phyloP scores from a whole-genome alignment of 2,329 filamentous ascomycete genomes.

The Xylariaceae sp. region DNA sequence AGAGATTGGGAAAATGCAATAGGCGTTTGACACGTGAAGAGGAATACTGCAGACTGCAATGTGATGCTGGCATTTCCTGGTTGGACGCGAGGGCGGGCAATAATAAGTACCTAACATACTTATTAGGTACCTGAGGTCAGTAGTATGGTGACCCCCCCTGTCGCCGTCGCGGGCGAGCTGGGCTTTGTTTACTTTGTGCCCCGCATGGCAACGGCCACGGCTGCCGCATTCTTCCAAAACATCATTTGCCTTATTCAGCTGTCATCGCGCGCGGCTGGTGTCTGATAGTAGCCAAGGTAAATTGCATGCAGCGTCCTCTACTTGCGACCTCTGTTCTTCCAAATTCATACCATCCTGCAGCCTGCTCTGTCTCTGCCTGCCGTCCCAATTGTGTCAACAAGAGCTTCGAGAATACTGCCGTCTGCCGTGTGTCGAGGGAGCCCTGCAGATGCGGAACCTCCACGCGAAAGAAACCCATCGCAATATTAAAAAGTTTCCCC shows the following conservation, averaged over 20 bases:
- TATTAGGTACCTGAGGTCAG: too few relatives aligned
- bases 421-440: neutral
- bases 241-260: neutral
- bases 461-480: neutral
- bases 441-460: neutral
- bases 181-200: slow-evolving; percentile 27
- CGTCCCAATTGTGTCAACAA: neutral
- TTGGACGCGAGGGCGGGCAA: neutral
- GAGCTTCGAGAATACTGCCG: neutral
- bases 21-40: neutral
- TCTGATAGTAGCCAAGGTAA: neutral
- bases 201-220: slow-evolving; percentile 26
- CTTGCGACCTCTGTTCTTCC: neutral
- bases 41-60: neutral
- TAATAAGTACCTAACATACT: neutral
- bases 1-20: neutral
- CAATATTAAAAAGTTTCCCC: neutral
- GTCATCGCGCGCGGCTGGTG: neutral
- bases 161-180: too few relatives aligned
- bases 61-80: neutral
- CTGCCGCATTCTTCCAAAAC: neutral
- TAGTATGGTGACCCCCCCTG: too few relatives aligned
- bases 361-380: neutral
- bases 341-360: neutral
- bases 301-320: neutral